phyloP scores from a whole-genome alignment of 148 eudicot species.

The Silene uniflora region DNA sequence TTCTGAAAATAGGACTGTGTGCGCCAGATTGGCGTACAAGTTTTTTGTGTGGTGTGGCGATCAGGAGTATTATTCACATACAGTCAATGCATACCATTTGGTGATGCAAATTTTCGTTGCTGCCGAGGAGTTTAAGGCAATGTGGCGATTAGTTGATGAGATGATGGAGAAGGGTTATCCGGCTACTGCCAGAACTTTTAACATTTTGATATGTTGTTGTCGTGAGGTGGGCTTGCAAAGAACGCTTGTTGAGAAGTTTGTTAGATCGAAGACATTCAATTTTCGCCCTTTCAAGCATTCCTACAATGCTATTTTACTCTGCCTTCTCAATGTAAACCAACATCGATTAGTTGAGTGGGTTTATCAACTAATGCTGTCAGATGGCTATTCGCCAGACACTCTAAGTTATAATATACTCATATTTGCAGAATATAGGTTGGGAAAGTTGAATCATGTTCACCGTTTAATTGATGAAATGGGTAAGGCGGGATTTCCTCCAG shows the following conservation, averaged over 20 bases:
- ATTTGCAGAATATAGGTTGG: slow-evolving; percentile 65
- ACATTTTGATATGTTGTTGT: slow-evolving; percentile 71
- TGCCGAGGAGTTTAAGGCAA: slow-evolving; percentile 69
- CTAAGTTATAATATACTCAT: slow-evolving; percentile 71
- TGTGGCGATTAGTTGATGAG: slow-evolving; percentile 87
- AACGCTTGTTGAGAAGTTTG: slow-evolving; percentile 66
- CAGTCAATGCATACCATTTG: slow-evolving; percentile 60
- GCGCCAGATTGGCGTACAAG: slow-evolving; percentile 74
- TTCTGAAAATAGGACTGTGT: slow-evolving; percentile 46
- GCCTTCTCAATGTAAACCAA: slow-evolving; percentile 62
- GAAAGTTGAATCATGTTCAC: slow-evolving; percentile 62
- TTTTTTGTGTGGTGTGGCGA: slow-evolving; percentile 81
- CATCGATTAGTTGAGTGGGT: slow-evolving; percentile 85
- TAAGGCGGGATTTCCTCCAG: slow-evolving; percentile 61
- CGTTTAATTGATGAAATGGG: slow-evolving; percentile 74
- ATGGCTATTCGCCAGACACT: slow-evolving; percentile 63
- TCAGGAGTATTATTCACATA: slow-evolving; percentile 56
- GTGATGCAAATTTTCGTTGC: slow-evolving; percentile 71
- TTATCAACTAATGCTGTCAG: slow-evolving; percentile 66
- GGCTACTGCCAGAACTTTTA: slow-evolving; percentile 71
- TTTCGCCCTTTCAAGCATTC: slow-evolving; percentile 78
- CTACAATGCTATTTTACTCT: slow-evolving; percentile 72
- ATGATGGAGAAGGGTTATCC: slow-evolving; percentile 81
- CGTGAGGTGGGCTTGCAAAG: slow-evolving; percentile 77
- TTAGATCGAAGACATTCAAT: slow-evolving; percentile 60